Conservation (phyloP, 2,329 filamentous ascomycete species). For the Colletotrichum sp. region DNA sequence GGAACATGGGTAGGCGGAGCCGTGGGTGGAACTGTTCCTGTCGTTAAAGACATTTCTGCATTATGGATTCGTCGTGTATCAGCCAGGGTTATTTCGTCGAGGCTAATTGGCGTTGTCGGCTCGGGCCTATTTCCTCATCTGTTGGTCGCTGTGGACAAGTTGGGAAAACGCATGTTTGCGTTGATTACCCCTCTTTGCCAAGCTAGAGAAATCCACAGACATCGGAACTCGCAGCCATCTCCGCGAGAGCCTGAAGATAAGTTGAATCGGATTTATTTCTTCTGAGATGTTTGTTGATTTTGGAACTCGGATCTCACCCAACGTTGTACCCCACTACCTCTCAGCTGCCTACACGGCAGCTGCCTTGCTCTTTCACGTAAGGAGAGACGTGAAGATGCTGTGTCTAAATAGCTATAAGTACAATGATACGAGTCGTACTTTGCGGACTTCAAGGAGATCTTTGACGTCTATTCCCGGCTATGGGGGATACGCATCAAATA, state of each 20-base stretch:
- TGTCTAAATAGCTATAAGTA: background rate
- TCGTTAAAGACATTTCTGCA: background rate
- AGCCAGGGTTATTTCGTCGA: background rate
- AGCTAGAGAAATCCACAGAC: background rate
- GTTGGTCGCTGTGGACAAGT: background rate
- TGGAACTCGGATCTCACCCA: background rate
- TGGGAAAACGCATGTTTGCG: background rate
- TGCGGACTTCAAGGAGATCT: background rate
- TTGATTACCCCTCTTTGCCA: background rate
- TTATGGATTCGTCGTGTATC: background rate
- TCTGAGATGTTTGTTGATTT: background rate
- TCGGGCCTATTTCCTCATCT: background rate
- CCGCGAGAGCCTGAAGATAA: background rate
- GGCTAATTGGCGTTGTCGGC: background rate
- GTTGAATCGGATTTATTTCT: background rate
- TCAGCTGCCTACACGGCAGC: no score
- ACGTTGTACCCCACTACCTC: no score
- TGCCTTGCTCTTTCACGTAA: no score
- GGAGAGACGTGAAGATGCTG: no score
- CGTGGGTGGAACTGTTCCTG: background rate
- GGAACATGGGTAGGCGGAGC: background rate
- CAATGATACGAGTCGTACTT: background rate
- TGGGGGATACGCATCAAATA: no score
- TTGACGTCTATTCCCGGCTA: no score
- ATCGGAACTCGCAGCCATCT: background rate